Base-by-base conservation (phyloP, 108 stramenopile genomes). In the Pseudonitzschia pungens region DNA sequence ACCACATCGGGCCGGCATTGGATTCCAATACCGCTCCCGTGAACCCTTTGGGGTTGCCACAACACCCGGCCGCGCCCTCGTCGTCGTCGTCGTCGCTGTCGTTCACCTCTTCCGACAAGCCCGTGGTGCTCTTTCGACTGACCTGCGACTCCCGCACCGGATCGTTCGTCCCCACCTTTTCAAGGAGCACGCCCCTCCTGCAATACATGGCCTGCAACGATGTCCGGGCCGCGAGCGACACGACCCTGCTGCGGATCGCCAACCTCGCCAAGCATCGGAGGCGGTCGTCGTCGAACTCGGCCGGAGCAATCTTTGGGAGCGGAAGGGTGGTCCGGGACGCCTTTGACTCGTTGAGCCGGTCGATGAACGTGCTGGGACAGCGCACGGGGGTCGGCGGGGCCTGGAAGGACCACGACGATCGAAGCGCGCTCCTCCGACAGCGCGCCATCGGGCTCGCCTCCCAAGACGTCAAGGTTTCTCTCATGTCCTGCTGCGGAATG, bases 121-220 rank as follows among this genome's bases (percentile, higher is more conserved):
- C 79, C 36, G 80, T 86, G 11, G 74, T 89, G 56, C 56, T 95
- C 43, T 95, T 95, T 73, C 90, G 94, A 42, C 63, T 95, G 56
- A 77, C 78, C 10, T 92, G 92, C 44, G 94, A 95, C 75, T 84
- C 90, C 48, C 84, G 89, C 4, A 89, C 90, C 1, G 94, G 94
- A 29, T 74, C 77, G 5, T 95, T 91, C 70, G 75, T 87, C 7
- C 76, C 84, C 0, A 85, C 84, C 24, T 95, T 95, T 76, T 73
- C 88, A 7, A 79, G 92, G 10, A 69, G 78, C 11, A 78, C 85
- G 2, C 68, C 80, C 0, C 74, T 92, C 18, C 86, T 95, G 11
- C 85, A 86, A 32, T 56, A 72, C 33, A 74, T 95, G 64, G 88
- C 90, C 3, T 89, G 87, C 76, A 90, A 90, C 60, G 92, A 95